Evolutionary conservation across 2,329 filamentous ascomycete species (phyloP), one percentile per base, ranked within the genome.

Genomic region (Fusarium heterosporum): DNA sequence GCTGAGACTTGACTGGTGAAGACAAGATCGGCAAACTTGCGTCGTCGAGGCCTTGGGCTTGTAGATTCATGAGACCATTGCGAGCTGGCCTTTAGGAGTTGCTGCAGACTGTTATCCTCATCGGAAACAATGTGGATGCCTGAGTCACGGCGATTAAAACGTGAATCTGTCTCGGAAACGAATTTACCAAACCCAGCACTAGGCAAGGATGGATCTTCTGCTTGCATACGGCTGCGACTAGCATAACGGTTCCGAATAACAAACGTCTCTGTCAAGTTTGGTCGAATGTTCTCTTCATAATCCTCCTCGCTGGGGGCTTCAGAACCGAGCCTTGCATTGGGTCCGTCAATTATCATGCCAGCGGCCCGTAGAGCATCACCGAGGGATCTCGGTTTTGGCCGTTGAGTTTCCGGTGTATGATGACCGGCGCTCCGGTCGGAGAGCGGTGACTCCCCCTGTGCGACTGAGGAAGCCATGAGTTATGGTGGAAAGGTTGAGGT

Each of bases 1-100:
- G 89, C 84, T 8, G 90, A 91, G 71, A 93, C 91, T 62, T 90
- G 88, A 25, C 86, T 83, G 1, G 90, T 93, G 73, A 93, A 94
- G 50, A 92, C 85, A 42, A 92, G 79, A 52, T 83, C 80, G 13
- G 78, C 77, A 40, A 84, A 79, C 65, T 76, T 75, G 61, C 68
- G 61, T 51, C 47, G 59, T 19, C 53, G 62, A 45, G 43, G 61
- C 56, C 48, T 60, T 45, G 45, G 65, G 39, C 42, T 66, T 13
- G 47, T 55, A n/a, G 58, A 43, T 36, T 74, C 62, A n/a, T 66
- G 64, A 16, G 67, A 61, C 34, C 69, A 65, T 53, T 71, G 59
- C 14, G 72, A 73, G 38, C 64, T 73, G 4, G 60, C 65, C 29
- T 67, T 63, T 10, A 78, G 55, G 7, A 77, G 53, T 12, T 76